These are phyloP conservation scores for Leucosporidium yakuticum DNA, from an alignment of 768 basidiomycete genomes.

Conservation along the genomic window DNA sequence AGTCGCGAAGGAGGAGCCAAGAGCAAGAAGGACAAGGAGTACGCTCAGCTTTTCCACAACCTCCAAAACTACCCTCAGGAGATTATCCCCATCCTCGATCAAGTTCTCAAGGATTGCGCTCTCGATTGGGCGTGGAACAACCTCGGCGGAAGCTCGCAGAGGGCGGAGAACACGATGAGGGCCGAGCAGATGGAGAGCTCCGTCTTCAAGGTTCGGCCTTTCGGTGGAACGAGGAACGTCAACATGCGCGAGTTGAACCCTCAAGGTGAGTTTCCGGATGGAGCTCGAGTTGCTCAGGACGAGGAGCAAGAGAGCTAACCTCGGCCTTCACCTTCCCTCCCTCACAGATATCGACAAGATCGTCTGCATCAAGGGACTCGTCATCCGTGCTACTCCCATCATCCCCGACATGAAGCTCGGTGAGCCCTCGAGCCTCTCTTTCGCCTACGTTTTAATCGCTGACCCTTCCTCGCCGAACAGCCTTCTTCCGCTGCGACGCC, in stretches of 20 bases:
- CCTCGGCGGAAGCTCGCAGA: constrained; percentile 39
- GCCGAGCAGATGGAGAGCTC: constrained; percentile 74
- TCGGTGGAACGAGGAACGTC: constrained; percentile 59
- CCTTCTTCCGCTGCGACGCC: constrained; percentile 93
- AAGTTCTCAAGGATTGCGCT: constrained; percentile 88
- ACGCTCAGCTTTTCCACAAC: constrained; percentile 58
- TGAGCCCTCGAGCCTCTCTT: constrained; percentile 33
- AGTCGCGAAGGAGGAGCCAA: constrained; percentile 49
- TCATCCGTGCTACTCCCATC: constrained; percentile 93
- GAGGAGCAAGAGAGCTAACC: neutral
- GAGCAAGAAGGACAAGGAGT: constrained; percentile 55
- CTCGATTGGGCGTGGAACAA: constrained; percentile 78
- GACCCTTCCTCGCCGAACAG: constrained; percentile 44
- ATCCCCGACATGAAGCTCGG: constrained; percentile 95
- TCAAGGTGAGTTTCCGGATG: constrained; percentile 54
- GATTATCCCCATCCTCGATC: constrained; percentile 94
- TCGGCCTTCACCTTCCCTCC: neutral
- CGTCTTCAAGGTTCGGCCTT: constrained; percentile 90
- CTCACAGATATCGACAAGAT: constrained; percentile 90
- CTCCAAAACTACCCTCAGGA: constrained; percentile 93
- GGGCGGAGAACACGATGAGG: constrained; percentile 65
- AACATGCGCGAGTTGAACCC: constrained; percentile 97
- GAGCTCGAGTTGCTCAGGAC: neutral
- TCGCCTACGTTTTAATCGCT: neutral
- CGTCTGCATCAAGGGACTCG: constrained; percentile 88